These are phyloP conservation scores for Calocybe gambosa DNA, from an alignment of 1,284 basidiomycete genomes.

Conservation along the genomic window DNA sequence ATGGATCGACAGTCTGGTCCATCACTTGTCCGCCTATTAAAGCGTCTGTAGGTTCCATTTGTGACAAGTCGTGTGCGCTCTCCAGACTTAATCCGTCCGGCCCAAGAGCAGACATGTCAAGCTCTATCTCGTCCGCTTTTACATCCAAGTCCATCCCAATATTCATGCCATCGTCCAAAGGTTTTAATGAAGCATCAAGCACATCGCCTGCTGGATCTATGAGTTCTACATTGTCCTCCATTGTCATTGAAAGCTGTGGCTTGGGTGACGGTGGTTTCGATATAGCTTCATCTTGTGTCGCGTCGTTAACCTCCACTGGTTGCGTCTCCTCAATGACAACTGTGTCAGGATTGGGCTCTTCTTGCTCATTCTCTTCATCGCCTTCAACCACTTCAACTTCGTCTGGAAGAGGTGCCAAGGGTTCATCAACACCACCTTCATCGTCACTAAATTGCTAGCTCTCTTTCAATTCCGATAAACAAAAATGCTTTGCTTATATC, in stretches of 20 bases:
- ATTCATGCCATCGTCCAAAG: constrained; percentile 37
- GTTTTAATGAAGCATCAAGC: constrained; percentile 44
- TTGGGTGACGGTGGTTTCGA: constrained; percentile 63
- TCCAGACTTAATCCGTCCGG: constrained; percentile 60
- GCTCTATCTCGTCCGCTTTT: constrained; percentile 30
- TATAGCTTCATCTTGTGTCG: constrained; percentile 34
- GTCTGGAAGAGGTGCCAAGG: constrained; percentile 69
- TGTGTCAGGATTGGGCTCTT: constrained; percentile 35
- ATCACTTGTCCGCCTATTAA: constrained; percentile 58
- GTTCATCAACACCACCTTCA: constrained; percentile 68
- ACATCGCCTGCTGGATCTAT: constrained; percentile 28
- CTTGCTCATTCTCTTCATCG: constrained; percentile 57
- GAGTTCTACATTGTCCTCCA: constrained; percentile 26
- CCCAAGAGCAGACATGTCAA: constrained; percentile 59
- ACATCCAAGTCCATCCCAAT: constrained; percentile 27
- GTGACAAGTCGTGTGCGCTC: constrained; percentile 45
- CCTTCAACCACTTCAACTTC: constrained; percentile 63
- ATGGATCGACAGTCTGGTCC: constrained; percentile 55
- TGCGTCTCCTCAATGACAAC: constrained; percentile 25
- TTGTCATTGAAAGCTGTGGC: constrained; percentile 40
- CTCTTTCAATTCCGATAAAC: not conserved
- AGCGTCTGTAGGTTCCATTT: constrained; percentile 44
- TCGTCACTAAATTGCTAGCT: constrained; percentile 75
- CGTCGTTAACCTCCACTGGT: constrained; percentile 22
- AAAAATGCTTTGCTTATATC: not conserved